Evolutionary conservation across 2,329 filamentous ascomycete genomes (phyloP).

Genomic region (Grosmannia serpens): DNA sequence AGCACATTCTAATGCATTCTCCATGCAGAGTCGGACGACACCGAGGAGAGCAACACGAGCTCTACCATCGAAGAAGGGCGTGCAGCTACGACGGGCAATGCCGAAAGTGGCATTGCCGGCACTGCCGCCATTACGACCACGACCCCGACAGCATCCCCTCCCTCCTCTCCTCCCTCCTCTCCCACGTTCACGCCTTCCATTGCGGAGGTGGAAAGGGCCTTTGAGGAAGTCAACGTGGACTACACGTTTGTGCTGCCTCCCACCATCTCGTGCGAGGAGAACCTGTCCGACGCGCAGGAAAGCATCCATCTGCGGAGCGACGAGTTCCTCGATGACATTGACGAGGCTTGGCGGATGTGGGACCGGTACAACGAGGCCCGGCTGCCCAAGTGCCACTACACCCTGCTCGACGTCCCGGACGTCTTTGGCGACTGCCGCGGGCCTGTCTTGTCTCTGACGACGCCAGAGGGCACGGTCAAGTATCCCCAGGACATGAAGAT

Average conservation of each 20-base stretch:
- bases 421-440: conserved; percentile 5
- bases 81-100: not conserved
- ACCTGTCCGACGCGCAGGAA: not conserved
- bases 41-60: not conserved
- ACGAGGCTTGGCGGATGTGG: not conserved
- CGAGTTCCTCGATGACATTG: not conserved
- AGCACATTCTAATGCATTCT: not conserved
- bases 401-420: conserved; percentile 1
- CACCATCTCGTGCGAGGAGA: not conserved
- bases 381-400: conserved; percentile 4
- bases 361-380: not conserved
- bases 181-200: too few relatives aligned
- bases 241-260: not conserved
- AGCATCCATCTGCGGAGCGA: not conserved
- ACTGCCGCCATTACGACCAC: not conserved
- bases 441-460: conserved; percentile 7
- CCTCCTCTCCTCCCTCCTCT: too few relatives aligned
- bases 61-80: too few relatives aligned
- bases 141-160: not conserved
- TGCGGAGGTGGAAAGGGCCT: too few relatives aligned
- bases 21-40: not conserved
- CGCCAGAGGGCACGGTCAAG: conserved; percentile 6
- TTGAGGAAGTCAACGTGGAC: too few relatives aligned
- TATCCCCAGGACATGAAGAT: conserved; percentile 9
- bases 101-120: not conserved